These are phyloP conservation scores for Skeletonema menzelii DNA, from an alignment of 108 stramenopile genomes.

Conservation along the genomic window DNA sequence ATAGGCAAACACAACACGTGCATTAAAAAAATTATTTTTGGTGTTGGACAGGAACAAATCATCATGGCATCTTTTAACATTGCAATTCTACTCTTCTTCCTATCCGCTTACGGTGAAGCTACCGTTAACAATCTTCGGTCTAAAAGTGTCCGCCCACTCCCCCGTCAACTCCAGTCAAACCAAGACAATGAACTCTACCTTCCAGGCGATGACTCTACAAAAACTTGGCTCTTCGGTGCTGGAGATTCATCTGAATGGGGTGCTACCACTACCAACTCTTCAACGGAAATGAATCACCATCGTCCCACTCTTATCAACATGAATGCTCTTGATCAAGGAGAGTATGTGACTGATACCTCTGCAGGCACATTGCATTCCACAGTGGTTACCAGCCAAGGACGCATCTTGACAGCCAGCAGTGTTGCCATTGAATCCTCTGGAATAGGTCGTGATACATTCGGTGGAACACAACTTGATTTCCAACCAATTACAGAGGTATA, in stretches of 20 bases:
- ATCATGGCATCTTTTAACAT: neutral
- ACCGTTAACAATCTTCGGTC: neutral
- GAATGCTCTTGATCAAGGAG: neutral
- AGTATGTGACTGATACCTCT: neutral
- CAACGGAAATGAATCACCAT: neutral
- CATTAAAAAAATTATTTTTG: no score
- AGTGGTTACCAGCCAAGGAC: conserved; percentile 8
- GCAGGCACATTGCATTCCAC: conserved; percentile 20
- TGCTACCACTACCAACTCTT: neutral
- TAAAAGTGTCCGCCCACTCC: neutral
- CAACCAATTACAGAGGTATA: conserved; percentile 1
- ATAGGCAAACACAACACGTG: neutral
- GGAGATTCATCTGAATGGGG: conserved; percentile 30
- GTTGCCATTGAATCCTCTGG: neutral
- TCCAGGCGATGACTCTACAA: neutral
- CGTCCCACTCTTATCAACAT: neutral
- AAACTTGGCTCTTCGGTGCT: conserved; percentile 8
- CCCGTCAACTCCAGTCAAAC: neutral
- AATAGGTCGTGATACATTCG: neutral
- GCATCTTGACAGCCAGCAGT: conserved; percentile 13
- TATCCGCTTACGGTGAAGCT: neutral
- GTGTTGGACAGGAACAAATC: neutral
- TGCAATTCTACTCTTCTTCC: neutral
- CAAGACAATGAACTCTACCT: conserved; percentile 22
- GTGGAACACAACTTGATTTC: neutral